These are phyloP conservation scores for Nicotiana undulata DNA, from an alignment of 257 asterid genomes.

Conservation along the genomic window DNA sequence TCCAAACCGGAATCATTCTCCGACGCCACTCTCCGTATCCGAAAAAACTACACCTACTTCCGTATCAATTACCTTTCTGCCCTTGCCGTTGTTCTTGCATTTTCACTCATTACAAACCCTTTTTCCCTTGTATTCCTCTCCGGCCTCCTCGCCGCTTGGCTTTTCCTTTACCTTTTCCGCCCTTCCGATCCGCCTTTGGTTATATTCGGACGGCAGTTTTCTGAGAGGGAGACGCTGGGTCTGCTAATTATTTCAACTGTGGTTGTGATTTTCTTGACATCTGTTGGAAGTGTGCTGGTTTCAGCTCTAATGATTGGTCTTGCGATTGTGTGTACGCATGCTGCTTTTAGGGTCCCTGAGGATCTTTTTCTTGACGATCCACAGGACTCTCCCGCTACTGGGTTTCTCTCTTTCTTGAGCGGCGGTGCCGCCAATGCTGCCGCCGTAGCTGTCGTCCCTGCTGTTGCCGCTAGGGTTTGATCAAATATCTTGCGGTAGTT, in stretches of 20 bases:
- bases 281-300: constrained; percentile 83
- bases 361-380: constrained; percentile 83
- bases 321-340: constrained; percentile 58
- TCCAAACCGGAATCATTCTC: constrained; percentile 73
- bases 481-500: not conserved
- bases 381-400: constrained; percentile 55
- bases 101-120: constrained; percentile 66
- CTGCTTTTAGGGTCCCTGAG: constrained; percentile 77
- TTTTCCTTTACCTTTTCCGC: constrained; percentile 82
- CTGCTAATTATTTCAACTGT: constrained; percentile 36
- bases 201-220: constrained; percentile 64
- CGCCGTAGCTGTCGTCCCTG: not conserved
- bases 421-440: constrained; percentile 26
- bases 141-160: constrained; percentile 74
- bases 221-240: constrained; percentile 68
- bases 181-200: constrained; percentile 69
- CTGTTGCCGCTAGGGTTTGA: constrained; percentile 50
- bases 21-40: constrained; percentile 65
- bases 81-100: constrained; percentile 45
- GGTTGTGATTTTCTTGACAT: constrained; percentile 66
- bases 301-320: constrained; percentile 75
- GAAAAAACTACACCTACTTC: constrained; percentile 59
- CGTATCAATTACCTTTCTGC: constrained; percentile 59
- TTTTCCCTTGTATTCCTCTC: constrained; percentile 63
- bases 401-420: constrained; percentile 64